Evolutionary conservation across 208 protist genomes (phyloP).

Genomic region (Vickermania spadyakhi): DNA sequence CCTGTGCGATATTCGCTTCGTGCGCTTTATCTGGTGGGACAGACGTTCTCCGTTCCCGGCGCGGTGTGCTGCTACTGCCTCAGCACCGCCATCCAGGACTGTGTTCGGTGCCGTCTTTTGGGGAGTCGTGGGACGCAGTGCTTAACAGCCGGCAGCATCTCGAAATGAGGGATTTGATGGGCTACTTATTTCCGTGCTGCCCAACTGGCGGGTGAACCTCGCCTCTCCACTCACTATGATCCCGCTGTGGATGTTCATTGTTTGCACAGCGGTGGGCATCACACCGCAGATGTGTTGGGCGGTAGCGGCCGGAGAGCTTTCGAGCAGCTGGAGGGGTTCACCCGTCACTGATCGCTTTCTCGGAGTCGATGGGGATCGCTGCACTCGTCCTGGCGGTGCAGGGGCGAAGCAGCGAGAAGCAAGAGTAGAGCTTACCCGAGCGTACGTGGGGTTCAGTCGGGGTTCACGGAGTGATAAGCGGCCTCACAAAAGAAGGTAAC

Average conservation of each 20-base stretch:
- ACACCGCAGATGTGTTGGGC: conserved; percentile 85
- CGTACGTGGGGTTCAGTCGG: no score
- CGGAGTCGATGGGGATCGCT: conserved; percentile 59
- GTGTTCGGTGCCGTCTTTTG: conserved; percentile 34
- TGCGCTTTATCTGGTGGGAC: conserved; percentile 52
- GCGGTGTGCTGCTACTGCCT: conserved; percentile 41
- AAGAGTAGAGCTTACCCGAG: no score
- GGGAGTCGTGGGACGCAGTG: conserved; percentile 41
- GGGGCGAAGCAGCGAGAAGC: no score
- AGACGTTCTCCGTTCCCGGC: conserved; percentile 87
- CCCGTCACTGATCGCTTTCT: conserved; percentile 43
- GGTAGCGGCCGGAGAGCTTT: conserved; percentile 64
- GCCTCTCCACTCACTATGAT: conserved; percentile 76
- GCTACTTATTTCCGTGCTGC: conserved; percentile 89
- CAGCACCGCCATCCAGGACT: conserved; percentile 25
- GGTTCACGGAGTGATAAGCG: no score
- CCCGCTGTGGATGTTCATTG: conserved; percentile 48
- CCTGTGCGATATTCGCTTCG: conserved; percentile 38
- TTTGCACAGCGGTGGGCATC: conserved; percentile 81
- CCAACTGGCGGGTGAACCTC: conserved; percentile 93
- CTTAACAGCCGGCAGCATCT: conserved; percentile 46
- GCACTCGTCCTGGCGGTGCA: conserved; percentile 34
- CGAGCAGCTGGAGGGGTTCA: conserved; percentile 6
- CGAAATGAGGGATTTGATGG: conserved; percentile 44
- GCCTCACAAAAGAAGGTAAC: no score